A percentile compares a stretch with the other conserved stretches of the same genome.
Evolutionary conservation across 345 rosid species (phyloP).

Genomic region (Geranium rotundifolium): DNA sequence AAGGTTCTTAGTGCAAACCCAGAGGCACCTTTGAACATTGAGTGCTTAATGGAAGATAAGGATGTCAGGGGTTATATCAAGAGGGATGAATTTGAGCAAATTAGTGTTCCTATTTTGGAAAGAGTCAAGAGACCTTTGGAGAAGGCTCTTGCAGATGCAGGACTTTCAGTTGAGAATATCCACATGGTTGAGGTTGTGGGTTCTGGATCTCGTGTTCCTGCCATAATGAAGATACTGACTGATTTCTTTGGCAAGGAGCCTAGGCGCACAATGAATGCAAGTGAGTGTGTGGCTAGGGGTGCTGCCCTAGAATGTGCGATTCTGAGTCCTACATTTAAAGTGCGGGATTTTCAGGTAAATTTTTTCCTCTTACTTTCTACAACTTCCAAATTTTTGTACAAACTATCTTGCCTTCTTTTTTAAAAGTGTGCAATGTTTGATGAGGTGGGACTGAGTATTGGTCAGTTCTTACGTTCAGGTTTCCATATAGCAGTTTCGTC

Average conservation of each 20-base stretch:
- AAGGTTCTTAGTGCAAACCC: slow-evolving; percentile 96
- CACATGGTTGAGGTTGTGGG: slow-evolving; percentile 95
- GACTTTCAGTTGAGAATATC: slow-evolving; percentile 56
- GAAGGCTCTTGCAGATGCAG: slow-evolving; percentile 88
- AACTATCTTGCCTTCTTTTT: too few relatives aligned
- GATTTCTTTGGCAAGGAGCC: slow-evolving; percentile 99
- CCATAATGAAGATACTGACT: slow-evolving; percentile 62
- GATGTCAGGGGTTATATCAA: slow-evolving; percentile 81
- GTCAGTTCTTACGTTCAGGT: too few relatives aligned
- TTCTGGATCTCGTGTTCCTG: slow-evolving; percentile 80
- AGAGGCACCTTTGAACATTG: slow-evolving; percentile 71
- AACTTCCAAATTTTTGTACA: not conserved
- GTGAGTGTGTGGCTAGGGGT: slow-evolving; percentile 92
- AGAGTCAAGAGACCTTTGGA: slow-evolving; percentile 83
- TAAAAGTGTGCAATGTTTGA: too few relatives aligned
- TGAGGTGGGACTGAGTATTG: too few relatives aligned
- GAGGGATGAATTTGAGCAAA: slow-evolving; percentile 87
- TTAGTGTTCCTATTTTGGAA: slow-evolving; percentile 71
- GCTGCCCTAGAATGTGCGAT: slow-evolving; percentile 92
- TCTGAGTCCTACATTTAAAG: slow-evolving; percentile 95
- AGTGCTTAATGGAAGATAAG: slow-evolving; percentile 95
- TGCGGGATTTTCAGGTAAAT: slow-evolving; percentile 86
- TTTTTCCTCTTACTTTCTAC: not conserved
- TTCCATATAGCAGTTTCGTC: too few relatives aligned
- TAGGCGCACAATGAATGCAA: slow-evolving; percentile 92